Conservation (phyloP, 331 rosid species). For the Rhamnella rubrinervis region DNA sequence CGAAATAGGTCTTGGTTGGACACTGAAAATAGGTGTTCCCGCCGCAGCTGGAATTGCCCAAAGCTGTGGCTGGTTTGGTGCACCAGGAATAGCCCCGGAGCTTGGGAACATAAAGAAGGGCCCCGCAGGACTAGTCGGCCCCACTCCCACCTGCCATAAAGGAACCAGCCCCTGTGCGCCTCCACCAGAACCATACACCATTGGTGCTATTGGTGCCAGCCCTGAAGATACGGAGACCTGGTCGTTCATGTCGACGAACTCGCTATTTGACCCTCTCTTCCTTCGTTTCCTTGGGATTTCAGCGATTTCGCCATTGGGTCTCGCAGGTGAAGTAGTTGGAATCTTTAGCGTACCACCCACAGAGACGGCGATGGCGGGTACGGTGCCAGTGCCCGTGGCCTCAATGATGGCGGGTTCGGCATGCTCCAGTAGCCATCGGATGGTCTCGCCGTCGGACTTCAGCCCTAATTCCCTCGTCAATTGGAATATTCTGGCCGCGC, state of each 20-base stretch:
- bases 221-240: slow-evolving; percentile 56
- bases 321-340: slow-evolving; percentile 66
- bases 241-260: slow-evolving; percentile 49
- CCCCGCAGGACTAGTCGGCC: slow-evolving; percentile 33
- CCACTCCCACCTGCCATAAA: slow-evolving; percentile 45
- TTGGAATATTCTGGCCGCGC: slow-evolving; percentile 87
- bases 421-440: slow-evolving; percentile 76
- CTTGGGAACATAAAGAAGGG: slow-evolving; percentile 69
- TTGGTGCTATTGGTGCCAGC: slow-evolving; percentile 55
- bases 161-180: slow-evolving; percentile 49
- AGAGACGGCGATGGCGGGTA: slow-evolving; percentile 88
- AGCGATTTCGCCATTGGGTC: slow-evolving; percentile 46
- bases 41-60: slow-evolving; percentile 72
- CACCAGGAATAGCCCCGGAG: slow-evolving; percentile 16
- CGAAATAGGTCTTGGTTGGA: slow-evolving; percentile 61
- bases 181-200: slow-evolving; percentile 22
- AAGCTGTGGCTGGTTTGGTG: slow-evolving; percentile 42
- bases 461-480: slow-evolving; percentile 75
- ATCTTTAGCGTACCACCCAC: slow-evolving; percentile 74
- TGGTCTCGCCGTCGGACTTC: slow-evolving; percentile 88
- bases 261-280: slow-evolving; percentile 42
- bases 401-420: slow-evolving; percentile 72
- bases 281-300: slow-evolving; percentile 48
- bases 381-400: slow-evolving; percentile 84
- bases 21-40: slow-evolving; percentile 43